phyloP scores from a whole-genome alignment of 1,284 basidiomycete genomes.

The Fomitopsis pinicola region DNA sequence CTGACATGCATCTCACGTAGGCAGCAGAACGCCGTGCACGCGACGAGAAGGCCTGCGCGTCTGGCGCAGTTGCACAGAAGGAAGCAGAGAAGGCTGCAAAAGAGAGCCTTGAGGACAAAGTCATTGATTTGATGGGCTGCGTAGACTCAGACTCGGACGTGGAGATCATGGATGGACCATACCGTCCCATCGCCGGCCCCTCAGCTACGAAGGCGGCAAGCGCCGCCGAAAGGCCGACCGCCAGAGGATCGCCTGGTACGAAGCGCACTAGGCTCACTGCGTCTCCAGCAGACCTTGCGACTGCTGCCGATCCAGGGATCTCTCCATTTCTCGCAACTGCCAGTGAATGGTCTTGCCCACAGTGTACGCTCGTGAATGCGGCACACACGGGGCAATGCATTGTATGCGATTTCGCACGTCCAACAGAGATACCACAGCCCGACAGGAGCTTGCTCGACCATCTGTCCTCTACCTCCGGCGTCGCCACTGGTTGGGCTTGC shows the following conservation, averaged over 20 bases:
- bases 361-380: conserved; percentile 69
- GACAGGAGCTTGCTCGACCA: neutral
- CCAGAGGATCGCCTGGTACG: too few relatives aligned
- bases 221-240: neutral
- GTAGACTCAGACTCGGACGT: conserved; percentile 29
- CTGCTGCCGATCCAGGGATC: neutral
- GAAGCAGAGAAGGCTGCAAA: conserved; percentile 69
- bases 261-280: neutral
- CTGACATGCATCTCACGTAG: conserved; percentile 32
- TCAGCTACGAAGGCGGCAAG: neutral
- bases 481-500: conserved; percentile 54
- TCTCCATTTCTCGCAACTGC: neutral
- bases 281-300: neutral
- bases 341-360: conserved; percentile 57
- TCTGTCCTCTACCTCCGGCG: neutral
- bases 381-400: conserved; percentile 48
- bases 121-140: conserved; percentile 56
- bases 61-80: conserved; percentile 51
- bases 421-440: conserved; percentile 1
- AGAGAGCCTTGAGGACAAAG: conserved; percentile 58
- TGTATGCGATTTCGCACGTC: conserved; percentile 18
- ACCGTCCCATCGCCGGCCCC: neutral
- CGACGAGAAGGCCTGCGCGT: conserved; percentile 73
- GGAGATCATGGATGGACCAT: conserved; percentile 6
- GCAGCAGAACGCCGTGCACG: conserved; percentile 74